Conservation (phyloP, 2,329 filamentous ascomycete genomes). For the Trichoderma sp. region DNA sequence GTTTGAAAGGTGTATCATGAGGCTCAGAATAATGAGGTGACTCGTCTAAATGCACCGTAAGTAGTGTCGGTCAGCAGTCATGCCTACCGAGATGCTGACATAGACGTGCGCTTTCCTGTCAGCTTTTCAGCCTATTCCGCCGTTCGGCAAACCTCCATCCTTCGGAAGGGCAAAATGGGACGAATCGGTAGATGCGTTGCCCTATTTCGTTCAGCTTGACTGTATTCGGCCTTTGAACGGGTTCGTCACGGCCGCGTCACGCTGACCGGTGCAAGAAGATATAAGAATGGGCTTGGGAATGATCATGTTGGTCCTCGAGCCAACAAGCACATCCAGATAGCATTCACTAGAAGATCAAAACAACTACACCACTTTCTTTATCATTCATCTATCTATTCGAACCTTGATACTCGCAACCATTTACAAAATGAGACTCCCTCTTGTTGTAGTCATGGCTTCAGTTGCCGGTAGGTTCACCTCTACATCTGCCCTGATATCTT, state of each 20-base stretch:
- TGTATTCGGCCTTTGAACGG: neutral
- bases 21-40: neutral
- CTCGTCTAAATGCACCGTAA: conserved; percentile 10
- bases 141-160: conserved; percentile 13
- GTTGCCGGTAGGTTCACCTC: conserved; percentile 3
- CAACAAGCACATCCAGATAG: neutral
- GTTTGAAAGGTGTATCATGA: neutral
- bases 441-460: conserved; percentile 20
- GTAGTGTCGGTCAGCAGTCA: conserved; percentile 20
- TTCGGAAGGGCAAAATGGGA: conserved; percentile 5
- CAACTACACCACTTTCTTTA: neutral
- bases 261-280: conserved; percentile 15
- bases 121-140: conserved; percentile 21
- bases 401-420: neutral
- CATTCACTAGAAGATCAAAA: neutral
- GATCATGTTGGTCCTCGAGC: neutral
- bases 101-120: conserved; percentile 10
- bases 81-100: conserved; percentile 14
- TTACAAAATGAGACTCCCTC: conserved; percentile 17
- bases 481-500: neutral
- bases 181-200: neutral
- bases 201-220: neutral
- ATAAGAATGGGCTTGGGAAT: conserved; percentile 8
- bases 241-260: conserved; percentile 20
- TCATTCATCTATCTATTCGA: neutral